Base-by-base conservation (phyloP, 169 alveolate species). In the Eimeria maxima region DNA sequence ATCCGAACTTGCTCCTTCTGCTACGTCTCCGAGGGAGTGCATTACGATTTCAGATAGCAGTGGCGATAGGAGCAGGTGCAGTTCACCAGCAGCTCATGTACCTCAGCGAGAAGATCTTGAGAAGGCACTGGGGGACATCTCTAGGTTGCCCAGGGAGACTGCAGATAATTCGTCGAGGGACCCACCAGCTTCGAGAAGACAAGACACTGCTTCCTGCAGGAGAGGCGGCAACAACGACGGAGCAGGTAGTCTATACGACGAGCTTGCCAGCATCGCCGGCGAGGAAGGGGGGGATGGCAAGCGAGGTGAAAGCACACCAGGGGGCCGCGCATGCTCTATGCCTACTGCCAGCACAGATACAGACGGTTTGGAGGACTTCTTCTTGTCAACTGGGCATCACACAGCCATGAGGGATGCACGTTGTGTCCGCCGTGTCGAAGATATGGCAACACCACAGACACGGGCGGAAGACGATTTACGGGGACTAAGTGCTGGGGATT, bases 21-120 rank as follows among this genome's bases (percentile, higher is more conserved):
- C 53, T 33, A 2, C 53, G 14, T 14, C 78, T 3, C 11, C 57
- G 38, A 7, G 42, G 22, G 76, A 57, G 24, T 87, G 67, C 91
- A 83, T 83, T 22, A 38, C 50, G 38, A 53, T 83, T 33, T 83
- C 91, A 29, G 63, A 87, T 14, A 57, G 81, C 60, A 87, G 63
- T 47, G 63, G 42, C 7, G 42, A 29, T 29, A 60, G 67, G 50
- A 57, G 93, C 60, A 5, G 57, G 67, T 42, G 45, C 57, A 60
- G 81, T 81, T 87, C 93, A 27, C 83, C 81, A 5, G 27, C n/a
- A 7, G 27, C 81, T 11, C 29, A n/a, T 29, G 81, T 16, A 38
- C 13, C 5, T 4, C 50, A 33, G 81, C 50, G 13, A 71, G 27
- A 38, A 0, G 14, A 71, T 16, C 50, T 14, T 3, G 27, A 33